Base-by-base conservation (phyloP, 306 rosid species). In the Malus domestica region DNA sequence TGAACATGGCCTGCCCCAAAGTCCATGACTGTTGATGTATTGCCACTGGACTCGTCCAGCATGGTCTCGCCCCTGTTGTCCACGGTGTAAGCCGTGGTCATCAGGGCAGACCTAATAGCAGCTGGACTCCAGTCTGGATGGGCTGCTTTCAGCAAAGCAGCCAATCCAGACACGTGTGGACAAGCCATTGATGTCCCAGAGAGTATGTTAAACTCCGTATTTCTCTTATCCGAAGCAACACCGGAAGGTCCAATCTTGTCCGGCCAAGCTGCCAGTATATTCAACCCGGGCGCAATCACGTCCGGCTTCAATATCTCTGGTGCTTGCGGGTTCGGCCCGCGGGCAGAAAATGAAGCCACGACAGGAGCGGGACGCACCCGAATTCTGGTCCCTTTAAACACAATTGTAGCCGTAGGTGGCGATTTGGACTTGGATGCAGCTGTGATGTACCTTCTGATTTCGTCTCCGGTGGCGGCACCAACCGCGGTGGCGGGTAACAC, bases 161-260 rank as follows among this genome's bases (percentile, higher is more conserved):
- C 98, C 75, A 91, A 82, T 20, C 98, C 98, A 0, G 96, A 91
- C 51, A 93, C 96, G 52, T 93, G 98, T 54, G 98, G 98, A 25
- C 98, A 93, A 32, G 98, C 98, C 98, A 93, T 93, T 40, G 98
- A 93, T 5, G 98, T 93, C 10, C 98, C 98, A 0, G 97, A 90
- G 14, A 93, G 93, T 13, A 93, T 93, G 67, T 93, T 93, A 27
- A 93, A 93, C 80, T 91, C 96, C 0, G 97, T 93, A 27, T 74
- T 72, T 0, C 98, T 80, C 38, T 46, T 76, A 80, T 93, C 98
- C 1, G 96, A 85, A 35, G 91, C 79, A 51, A 89, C 71, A 4
- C 98, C 95, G 5, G 97, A 89, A 0, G 98, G 98, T 0, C 98
- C 97, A 10, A 93, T 87, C 59, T 52, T 79, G n/a, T 93, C 97